A percentile compares a stretch with the other conserved stretches of the same genome.
phyloP scores from a whole-genome alignment of 139 green algal species.

The Coelastrella sp. region DNA sequence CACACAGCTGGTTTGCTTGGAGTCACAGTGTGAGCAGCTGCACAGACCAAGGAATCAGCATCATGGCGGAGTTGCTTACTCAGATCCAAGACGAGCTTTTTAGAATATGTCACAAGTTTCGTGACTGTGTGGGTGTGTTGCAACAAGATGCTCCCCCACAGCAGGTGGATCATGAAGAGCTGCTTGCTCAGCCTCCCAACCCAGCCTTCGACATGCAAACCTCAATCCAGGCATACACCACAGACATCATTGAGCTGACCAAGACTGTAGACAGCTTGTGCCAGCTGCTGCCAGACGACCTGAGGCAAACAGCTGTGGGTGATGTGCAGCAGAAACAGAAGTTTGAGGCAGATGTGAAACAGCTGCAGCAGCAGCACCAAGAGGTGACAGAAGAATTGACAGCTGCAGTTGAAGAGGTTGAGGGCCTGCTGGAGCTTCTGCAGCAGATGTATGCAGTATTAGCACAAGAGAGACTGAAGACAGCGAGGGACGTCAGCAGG shows the following conservation, averaged over 20 bases:
- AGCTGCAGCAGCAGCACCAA: constrained; percentile 39
- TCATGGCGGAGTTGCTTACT: constrained; percentile 42
- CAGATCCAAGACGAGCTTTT: constrained; percentile 45
- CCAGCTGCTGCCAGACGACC: constrained; percentile 15
- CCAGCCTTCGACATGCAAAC: constrained; percentile 8
- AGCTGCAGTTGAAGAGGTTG: constrained; percentile 18
- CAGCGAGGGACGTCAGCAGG: not conserved
- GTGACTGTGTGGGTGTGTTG: constrained; percentile 30
- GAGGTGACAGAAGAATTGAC: constrained; percentile 5
- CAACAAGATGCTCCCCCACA: constrained; percentile 26
- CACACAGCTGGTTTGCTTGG: not conserved
- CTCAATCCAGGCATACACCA: not conserved
- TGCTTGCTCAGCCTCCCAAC: not conserved
- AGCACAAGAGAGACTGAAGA: constrained; percentile 4
- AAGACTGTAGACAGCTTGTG: not conserved
- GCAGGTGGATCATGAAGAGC: not conserved
- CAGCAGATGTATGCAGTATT: constrained; percentile 38
- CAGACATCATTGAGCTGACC: constrained; percentile 1
- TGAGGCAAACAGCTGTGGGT: not conserved
- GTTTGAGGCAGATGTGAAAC: not conserved
- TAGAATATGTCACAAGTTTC: not conserved
- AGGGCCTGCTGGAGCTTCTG: constrained; percentile 23
- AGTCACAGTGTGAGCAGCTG: no score
- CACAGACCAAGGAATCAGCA: no score
- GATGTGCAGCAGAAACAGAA: not conserved